phyloP scores from a whole-genome alignment of 2,329 filamentous ascomycete species.

The Dothideomycetes sp. region DNA sequence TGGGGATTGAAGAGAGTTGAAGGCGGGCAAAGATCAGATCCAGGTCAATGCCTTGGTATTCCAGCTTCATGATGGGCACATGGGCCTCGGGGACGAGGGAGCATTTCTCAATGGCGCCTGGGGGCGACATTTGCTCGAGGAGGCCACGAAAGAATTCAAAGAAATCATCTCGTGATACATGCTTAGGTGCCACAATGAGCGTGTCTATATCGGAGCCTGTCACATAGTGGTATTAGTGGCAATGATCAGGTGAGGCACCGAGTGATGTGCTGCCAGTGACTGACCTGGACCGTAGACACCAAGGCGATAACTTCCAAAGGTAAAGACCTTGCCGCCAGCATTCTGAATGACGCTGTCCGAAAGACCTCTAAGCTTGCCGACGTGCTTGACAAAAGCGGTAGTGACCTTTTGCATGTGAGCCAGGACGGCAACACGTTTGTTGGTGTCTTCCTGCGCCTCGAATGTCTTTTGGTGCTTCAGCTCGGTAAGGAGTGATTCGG shows the following conservation, averaged over 20 bases:
- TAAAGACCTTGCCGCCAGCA: conserved; percentile 86
- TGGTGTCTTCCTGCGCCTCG: conserved; percentile 71
- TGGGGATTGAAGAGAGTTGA: conserved; percentile 32
- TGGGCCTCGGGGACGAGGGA: conserved; percentile 81
- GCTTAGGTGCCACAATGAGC: conserved; percentile 81
- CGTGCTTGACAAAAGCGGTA: conserved; percentile 76
- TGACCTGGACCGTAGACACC: conserved; percentile 79
- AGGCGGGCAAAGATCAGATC: conserved; percentile 64
- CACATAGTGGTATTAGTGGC: not conserved
- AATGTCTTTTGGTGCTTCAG: conserved; percentile 86
- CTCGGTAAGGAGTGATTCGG: conserved; percentile 71
- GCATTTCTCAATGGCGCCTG: conserved; percentile 74
- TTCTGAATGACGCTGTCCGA: conserved; percentile 70
- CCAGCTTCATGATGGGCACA: conserved; percentile 95
- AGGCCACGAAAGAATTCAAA: conserved; percentile 80
- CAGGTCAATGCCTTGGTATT: conserved; percentile 83
- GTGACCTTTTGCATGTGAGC: conserved; percentile 68
- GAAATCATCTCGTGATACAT: conserved; percentile 82
- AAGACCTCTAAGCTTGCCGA: conserved; percentile 64
- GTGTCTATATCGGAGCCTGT: conserved; percentile 94
- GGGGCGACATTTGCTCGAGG: conserved; percentile 64
- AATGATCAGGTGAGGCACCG: not conserved
- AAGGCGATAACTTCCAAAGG: conserved; percentile 89
- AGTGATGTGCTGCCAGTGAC: conserved; percentile 13
- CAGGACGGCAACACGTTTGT: conserved; percentile 74